Conservation (phyloP, 495 filamentous ascomycete genomes). For the Penicillium pulvis region DNA sequence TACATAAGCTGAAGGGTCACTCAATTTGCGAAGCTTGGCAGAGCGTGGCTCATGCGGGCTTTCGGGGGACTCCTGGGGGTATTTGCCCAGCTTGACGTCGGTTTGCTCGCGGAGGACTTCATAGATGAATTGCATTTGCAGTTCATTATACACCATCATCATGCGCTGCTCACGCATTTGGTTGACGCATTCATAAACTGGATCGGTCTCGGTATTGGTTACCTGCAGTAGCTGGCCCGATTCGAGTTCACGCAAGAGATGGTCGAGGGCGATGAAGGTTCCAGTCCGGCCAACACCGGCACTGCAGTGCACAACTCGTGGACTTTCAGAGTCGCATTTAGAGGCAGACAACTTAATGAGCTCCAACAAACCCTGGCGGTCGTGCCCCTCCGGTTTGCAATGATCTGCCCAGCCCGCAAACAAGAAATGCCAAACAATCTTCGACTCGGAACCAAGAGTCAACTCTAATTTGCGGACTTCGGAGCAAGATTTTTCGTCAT, state of each 20-base stretch:
- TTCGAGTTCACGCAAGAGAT: conserved; percentile 79
- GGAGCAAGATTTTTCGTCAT: conserved; percentile 51
- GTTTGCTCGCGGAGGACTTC: conserved; percentile 77
- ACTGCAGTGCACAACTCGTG: conserved; percentile 89
- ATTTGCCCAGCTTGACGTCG: conserved; percentile 52
- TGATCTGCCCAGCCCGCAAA: conserved; percentile 97
- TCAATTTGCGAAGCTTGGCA: conserved; percentile 45
- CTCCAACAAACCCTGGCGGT: conserved; percentile 75
- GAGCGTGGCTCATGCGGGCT: conserved; percentile 36
- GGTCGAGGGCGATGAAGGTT: conserved; percentile 93
- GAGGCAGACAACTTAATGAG: conserved; percentile 74
- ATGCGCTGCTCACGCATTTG: conserved; percentile 83
- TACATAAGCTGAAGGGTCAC: conserved; percentile 33
- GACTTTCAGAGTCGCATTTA: conserved; percentile 69
- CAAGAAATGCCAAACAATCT: conserved; percentile 83
- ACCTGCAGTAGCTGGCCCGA: conserved; percentile 63
- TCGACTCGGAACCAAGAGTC: conserved; percentile 59
- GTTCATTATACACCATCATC: conserved; percentile 93
- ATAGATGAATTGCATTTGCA: conserved; percentile 89
- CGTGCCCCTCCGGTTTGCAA: conserved; percentile 77
- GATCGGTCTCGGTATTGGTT: conserved; percentile 51
- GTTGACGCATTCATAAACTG: conserved; percentile 76
- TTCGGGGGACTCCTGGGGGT: conserved; percentile 17
- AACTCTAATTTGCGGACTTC: conserved; percentile 59
- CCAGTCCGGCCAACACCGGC: conserved; percentile 93